Percentiles rank a stretch among this genome's conserved stretches.
These are phyloP conservation scores for Trichophyton equinum DNA, from an alignment of 2,329 filamentous ascomycete species.

Conservation along the genomic window DNA sequence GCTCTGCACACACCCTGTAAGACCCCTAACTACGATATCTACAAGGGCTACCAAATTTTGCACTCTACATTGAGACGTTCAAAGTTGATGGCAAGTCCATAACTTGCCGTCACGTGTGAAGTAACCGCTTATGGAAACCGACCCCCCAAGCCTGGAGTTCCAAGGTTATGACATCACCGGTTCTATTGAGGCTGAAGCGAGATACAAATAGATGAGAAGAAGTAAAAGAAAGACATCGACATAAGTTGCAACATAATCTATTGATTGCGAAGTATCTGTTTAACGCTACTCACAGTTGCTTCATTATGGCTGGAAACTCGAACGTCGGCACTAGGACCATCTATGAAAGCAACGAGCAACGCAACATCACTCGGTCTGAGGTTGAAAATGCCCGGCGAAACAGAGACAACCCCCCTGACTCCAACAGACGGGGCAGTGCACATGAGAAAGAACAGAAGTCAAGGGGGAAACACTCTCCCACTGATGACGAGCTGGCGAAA, in stretches of 20 bases:
- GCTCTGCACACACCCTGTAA: not conserved
- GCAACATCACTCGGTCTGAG: constrained; percentile 46
- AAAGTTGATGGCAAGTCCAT: too few relatives aligned
- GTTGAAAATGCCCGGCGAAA: constrained; percentile 46
- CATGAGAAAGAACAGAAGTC: constrained; percentile 11
- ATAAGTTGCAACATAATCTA: not conserved
- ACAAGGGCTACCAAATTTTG: too few relatives aligned
- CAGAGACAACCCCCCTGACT: constrained; percentile 53
- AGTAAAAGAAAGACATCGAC: too few relatives aligned
- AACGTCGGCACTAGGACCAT: constrained; percentile 53
- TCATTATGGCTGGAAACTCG: constrained; percentile 43
- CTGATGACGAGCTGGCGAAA: constrained; percentile 13
- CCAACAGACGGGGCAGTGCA: constrained; percentile 11
- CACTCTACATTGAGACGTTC: too few relatives aligned
- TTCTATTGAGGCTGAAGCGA: not conserved
- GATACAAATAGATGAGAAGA: too few relatives aligned
- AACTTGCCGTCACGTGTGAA: not conserved
- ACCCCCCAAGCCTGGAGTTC: not conserved
- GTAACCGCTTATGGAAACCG: not conserved
- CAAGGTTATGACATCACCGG: not conserved
- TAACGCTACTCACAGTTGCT: not conserved
- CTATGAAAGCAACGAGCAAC: constrained; percentile 70
- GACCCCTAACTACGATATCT: too few relatives aligned
- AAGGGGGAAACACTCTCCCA: constrained; percentile 30
- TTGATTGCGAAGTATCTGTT: not conserved